Conservation (phyloP, 495 filamentous ascomycete genomes). For the Bombardia bombarda region DNA sequence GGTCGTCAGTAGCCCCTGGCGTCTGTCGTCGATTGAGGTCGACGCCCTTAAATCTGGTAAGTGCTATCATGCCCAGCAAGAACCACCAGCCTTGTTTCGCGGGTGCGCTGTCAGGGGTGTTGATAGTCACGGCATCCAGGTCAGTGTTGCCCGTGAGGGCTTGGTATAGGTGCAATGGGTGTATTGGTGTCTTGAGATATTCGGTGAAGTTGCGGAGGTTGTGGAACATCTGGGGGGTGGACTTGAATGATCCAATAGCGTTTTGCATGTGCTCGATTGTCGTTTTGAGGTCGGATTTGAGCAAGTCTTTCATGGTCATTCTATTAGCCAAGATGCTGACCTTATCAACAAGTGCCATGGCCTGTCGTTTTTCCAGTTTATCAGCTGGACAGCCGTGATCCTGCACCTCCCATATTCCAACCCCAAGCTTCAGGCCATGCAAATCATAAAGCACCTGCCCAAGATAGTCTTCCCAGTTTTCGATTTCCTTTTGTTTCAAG, state of each 20-base stretch:
- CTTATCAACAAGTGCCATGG: constrained; percentile 71
- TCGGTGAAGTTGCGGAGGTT: constrained; percentile 68
- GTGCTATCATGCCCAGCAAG: constrained; percentile 74
- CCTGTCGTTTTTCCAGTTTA: constrained; percentile 65
- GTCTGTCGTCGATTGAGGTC: constrained; percentile 65
- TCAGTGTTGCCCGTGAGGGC: constrained; percentile 68
- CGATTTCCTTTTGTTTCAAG: constrained; percentile 51
- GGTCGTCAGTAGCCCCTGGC: constrained; percentile 72
- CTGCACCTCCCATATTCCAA: constrained; percentile 54
- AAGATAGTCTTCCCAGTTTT: constrained; percentile 69
- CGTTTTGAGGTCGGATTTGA: constrained; percentile 78
- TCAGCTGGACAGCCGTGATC: constrained; percentile 74
- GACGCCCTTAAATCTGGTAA: constrained; percentile 76
- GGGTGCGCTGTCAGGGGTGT: constrained; percentile 44
- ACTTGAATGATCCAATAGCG: constrained; percentile 50
- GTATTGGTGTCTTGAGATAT: constrained; percentile 72
- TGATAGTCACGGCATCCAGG: constrained; percentile 44
- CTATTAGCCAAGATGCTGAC: constrained; percentile 71
- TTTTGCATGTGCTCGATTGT: constrained; percentile 86
- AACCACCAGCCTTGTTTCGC: constrained; percentile 90
- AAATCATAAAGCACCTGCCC: constrained; percentile 85
- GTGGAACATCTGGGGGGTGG: constrained; percentile 58
- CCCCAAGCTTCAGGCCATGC: constrained; percentile 72
- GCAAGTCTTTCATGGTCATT: constrained; percentile 83
- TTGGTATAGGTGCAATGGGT: constrained; percentile 72